Percentiles rank a stretch among this genome's conserved stretches.
These are phyloP conservation scores for Alternaria dauci DNA, from an alignment of 2,329 filamentous ascomycete species.

Conservation along the genomic window DNA sequence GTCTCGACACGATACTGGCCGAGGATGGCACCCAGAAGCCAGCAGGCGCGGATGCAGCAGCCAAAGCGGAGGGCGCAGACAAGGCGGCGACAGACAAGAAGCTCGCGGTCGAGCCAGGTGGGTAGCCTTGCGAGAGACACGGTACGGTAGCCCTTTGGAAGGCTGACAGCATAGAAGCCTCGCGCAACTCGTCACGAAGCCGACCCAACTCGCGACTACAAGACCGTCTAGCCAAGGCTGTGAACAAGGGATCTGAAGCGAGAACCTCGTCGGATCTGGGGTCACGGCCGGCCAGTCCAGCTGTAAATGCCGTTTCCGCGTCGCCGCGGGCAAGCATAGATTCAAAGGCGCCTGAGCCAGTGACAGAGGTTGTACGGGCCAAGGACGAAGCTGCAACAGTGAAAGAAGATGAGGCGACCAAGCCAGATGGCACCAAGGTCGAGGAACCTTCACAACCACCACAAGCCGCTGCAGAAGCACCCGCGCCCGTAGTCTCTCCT, in stretches of 20 bases:
- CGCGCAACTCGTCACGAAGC: constrained; percentile 71
- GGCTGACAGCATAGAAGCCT: constrained; percentile 55
- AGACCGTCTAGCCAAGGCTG: constrained; percentile 85
- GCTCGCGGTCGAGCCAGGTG: constrained; percentile 47
- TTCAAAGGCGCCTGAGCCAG: constrained; percentile 47
- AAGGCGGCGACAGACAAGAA: constrained; percentile 38
- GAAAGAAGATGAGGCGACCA: constrained; percentile 24
- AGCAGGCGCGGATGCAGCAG: constrained; percentile 50
- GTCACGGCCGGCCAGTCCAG: constrained; percentile 64
- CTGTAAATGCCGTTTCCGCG: constrained; percentile 31
- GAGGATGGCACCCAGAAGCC: constrained; percentile 69
- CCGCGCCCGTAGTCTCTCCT: constrained; percentile 16
- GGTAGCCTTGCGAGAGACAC: constrained; percentile 13
- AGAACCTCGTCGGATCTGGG: constrained; percentile 60
- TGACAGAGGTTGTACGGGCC: not conserved
- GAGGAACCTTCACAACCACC: constrained; percentile 27
- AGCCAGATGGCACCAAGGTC: constrained; percentile 21
- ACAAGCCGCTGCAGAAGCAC: constrained; percentile 40
- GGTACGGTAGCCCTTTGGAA: constrained; percentile 1
- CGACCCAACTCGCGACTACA: constrained; percentile 83
- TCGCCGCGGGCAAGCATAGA: constrained; percentile 58
- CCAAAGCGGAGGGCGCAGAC: constrained; percentile 43
- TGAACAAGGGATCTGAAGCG: constrained; percentile 71
- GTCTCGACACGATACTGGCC: constrained; percentile 88
- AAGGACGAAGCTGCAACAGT: constrained; percentile 18